Evolutionary conservation across 177 flowering plant genomes (phyloP).

Genomic region (Vitis hybrid): DNA sequence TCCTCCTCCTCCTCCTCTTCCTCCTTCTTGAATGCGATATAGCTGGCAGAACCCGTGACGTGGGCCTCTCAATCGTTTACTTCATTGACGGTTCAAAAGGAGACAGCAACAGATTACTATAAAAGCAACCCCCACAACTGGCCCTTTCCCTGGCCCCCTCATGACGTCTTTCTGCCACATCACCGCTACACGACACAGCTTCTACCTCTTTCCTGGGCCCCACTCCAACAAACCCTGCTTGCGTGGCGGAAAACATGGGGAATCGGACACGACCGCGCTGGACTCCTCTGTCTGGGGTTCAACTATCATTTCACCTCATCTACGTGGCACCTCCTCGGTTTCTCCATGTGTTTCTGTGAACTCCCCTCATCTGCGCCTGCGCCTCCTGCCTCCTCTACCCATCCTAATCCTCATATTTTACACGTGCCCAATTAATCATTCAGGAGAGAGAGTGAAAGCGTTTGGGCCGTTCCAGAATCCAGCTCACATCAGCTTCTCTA

Average conservation of each 20-base stretch:
- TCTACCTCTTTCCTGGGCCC: not conserved
- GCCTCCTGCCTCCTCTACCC: too few species aligned
- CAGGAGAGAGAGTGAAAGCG: constrained; percentile 13
- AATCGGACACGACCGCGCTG: not conserved
- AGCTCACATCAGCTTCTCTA: not conserved
- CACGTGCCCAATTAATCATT: constrained; percentile 24
- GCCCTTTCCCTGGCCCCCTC: too few species aligned
- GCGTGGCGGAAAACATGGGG: constrained; percentile 3
- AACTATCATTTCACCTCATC: not conserved
- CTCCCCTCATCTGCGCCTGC: constrained; percentile 3
- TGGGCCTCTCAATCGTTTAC: constrained; percentile 16
- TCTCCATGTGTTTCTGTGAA: not conserved
- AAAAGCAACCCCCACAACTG: too few species aligned
- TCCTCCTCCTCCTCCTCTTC: not conserved
- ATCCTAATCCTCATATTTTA: constrained; percentile 6
- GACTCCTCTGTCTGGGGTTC: constrained; percentile 9
- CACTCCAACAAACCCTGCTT: not conserved
- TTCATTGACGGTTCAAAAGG: constrained; percentile 28
- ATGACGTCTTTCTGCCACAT: too few species aligned
- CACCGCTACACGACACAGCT: too few species aligned
- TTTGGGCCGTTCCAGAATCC: not conserved
- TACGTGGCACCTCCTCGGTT: not conserved
- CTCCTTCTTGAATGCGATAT: constrained; percentile 21
- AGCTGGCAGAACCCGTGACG: constrained; percentile 43
- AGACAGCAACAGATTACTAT: constrained; percentile 13